A percentile compares a stretch with the other conserved stretches of the same genome.
Evolutionary conservation across 192 early-diverging fungal species (phyloP).

Genomic region (Podila clonocystis): DNA sequence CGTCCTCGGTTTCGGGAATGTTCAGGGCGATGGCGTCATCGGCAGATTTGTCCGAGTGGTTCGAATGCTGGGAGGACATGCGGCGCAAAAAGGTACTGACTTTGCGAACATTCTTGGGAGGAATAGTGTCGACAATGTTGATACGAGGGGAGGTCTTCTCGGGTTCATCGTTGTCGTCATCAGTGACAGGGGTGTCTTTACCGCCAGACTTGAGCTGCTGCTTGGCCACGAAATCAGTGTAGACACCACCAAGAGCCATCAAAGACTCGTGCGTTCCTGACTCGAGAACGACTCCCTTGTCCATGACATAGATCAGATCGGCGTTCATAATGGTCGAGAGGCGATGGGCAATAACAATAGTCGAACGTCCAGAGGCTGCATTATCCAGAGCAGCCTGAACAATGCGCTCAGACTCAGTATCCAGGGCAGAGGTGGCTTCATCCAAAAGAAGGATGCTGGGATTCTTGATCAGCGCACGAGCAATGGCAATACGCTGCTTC

Average conservation of each 20-base stretch:
- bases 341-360: conserved; percentile 87
- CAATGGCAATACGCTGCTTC: conserved; percentile 97
- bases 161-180: not conserved
- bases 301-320: conserved; percentile 83
- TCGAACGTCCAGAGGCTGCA: conserved; percentile 76
- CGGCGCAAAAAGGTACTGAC: conserved; percentile 13
- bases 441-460: conserved; percentile 89
- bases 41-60: conserved; percentile 37
- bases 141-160: conserved; percentile 10
- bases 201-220: conserved; percentile 61
- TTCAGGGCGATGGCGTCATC: conserved; percentile 8
- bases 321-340: conserved; percentile 86
- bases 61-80: conserved; percentile 35
- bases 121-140: conserved; percentile 38
- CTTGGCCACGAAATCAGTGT: conserved; percentile 65
- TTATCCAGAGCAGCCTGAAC: conserved; percentile 85
- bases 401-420: conserved; percentile 79
- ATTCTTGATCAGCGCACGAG: conserved; percentile 91
- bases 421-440: conserved; percentile 91
- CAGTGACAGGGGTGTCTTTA: conserved; percentile 4
- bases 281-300: conserved; percentile 70
- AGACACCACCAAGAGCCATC: conserved; percentile 61
- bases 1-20: conserved; percentile 38
- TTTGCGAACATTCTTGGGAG: conserved; percentile 25
- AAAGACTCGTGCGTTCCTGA: conserved; percentile 77